These are phyloP conservation scores for Hordeum vulgare DNA, from an alignment of 176 grass and related monocot species.

Conservation along the genomic window DNA sequence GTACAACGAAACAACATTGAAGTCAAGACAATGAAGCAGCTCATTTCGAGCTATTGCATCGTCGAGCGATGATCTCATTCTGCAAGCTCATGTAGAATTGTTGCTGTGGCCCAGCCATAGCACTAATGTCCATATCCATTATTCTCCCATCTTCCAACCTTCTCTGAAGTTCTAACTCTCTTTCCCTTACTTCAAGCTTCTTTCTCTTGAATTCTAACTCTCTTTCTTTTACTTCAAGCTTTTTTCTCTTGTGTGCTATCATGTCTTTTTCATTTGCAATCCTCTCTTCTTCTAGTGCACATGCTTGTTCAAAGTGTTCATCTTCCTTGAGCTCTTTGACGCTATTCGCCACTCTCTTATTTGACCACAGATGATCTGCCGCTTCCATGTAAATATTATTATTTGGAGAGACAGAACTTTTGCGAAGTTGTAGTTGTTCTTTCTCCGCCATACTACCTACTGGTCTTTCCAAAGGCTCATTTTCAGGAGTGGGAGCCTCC, in stretches of 20 bases:
- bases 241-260: conserved; percentile 7
- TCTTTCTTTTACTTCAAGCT: neutral
- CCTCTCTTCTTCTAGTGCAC: neutral
- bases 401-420: neutral
- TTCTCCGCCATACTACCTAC: neutral
- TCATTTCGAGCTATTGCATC: neutral
- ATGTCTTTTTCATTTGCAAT: neutral
- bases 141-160: conserved; percentile 10
- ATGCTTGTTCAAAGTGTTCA: neutral
- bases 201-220: conserved; percentile 1
- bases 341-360: neutral
- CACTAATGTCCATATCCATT: neutral
- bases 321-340: conserved; percentile 1
- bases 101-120: neutral
- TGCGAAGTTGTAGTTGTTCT: neutral
- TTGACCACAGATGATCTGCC: neutral
- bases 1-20: neutral
- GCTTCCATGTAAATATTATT: neutral
- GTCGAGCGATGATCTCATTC: conserved; percentile 1
- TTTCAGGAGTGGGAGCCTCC: neutral
- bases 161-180: neutral
- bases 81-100: conserved; percentile 10
- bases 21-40: neutral
- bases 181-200: conserved; percentile 11
- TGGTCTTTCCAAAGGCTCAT: neutral